Evolutionary conservation across 306 rosid species (phyloP).

Genomic region (Macrotyloma uniflorum): DNA sequence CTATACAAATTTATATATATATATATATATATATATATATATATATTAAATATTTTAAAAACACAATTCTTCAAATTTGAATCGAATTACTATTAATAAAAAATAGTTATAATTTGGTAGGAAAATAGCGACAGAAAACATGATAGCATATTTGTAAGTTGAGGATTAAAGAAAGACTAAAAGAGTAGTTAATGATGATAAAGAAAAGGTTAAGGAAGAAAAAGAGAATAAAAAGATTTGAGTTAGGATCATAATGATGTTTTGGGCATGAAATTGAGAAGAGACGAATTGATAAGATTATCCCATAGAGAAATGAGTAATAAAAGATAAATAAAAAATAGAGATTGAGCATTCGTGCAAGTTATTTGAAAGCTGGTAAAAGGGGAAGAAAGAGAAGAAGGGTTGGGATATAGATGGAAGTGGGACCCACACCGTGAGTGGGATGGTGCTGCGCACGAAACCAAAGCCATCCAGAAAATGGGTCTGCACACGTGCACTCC

Average conservation of each 20-base stretch:
- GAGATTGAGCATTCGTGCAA: slow-evolving; percentile 50
- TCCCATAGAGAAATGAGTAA: neutral
- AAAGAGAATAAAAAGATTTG: neutral
- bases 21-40: too few species aligned
- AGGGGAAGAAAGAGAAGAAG: neutral
- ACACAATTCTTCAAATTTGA: too few species aligned
- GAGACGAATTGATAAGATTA: slow-evolving; percentile 30
- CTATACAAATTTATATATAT: too few species aligned
- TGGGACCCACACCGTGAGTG: slow-evolving; percentile 39
- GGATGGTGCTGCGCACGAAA: slow-evolving; percentile 45
- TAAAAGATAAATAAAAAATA: neutral
- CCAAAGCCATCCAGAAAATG: slow-evolving; percentile 44
- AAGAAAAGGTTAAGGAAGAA: neutral
- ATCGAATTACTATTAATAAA: too few species aligned
- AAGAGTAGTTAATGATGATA: neutral
- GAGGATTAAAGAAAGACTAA: neutral
- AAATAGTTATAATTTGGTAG: too few species aligned
- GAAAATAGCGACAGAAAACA: neutral
- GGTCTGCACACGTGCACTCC: slow-evolving; percentile 70
- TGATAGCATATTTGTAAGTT: neutral
- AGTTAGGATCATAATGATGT: slow-evolving; percentile 9
- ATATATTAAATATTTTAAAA: too few species aligned
- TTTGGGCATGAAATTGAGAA: slow-evolving; percentile 22
- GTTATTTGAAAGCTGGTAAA: slow-evolving; percentile 42
- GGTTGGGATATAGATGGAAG: too few species aligned